These are phyloP conservation scores for Amniculicola lignicola DNA, from an alignment of 495 filamentous ascomycete genomes.

Conservation along the genomic window DNA sequence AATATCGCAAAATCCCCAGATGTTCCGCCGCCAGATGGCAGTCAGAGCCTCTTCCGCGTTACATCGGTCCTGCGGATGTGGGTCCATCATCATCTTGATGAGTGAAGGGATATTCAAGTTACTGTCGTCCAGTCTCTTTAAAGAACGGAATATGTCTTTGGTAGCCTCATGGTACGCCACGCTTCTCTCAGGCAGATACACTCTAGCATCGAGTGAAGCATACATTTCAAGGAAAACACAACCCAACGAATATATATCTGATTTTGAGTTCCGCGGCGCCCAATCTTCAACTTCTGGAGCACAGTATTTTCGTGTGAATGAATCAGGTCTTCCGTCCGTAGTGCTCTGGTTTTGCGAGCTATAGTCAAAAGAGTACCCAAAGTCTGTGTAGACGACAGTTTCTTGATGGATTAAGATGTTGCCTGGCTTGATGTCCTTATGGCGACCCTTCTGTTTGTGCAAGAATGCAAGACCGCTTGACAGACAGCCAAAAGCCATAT, in stretches of 20 bases:
- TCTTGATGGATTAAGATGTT: constrained; percentile 47
- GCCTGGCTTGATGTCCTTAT: constrained; percentile 50
- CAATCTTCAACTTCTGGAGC: constrained; percentile 47
- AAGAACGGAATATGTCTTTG: too few relatives aligned
- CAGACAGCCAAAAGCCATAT: constrained; percentile 40
- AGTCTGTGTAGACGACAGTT: constrained; percentile 45
- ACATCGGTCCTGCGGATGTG: too few relatives aligned
- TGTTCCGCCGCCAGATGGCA: too few relatives aligned
- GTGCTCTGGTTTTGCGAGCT: constrained; percentile 31
- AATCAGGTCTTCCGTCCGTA: constrained; percentile 37
- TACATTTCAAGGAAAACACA: constrained; percentile 52
- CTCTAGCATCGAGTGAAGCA: too few relatives aligned
- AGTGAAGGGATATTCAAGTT: too few relatives aligned
- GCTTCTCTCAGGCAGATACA: too few relatives aligned
- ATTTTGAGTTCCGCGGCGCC: constrained; percentile 42
- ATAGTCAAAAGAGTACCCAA: constrained; percentile 46
- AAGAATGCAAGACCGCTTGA: constrained; percentile 44
- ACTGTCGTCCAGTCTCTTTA: too few relatives aligned
- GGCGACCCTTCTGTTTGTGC: constrained; percentile 42
- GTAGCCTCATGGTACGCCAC: too few relatives aligned
- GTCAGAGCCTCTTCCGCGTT: too few relatives aligned
- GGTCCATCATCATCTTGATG: too few relatives aligned
- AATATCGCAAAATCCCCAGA: too few relatives aligned
- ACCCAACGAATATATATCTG: constrained; percentile 51
- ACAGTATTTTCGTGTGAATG: constrained; percentile 46